Conservation (phyloP, 805 yeast species). For the Blastobotrys parvus region DNA sequence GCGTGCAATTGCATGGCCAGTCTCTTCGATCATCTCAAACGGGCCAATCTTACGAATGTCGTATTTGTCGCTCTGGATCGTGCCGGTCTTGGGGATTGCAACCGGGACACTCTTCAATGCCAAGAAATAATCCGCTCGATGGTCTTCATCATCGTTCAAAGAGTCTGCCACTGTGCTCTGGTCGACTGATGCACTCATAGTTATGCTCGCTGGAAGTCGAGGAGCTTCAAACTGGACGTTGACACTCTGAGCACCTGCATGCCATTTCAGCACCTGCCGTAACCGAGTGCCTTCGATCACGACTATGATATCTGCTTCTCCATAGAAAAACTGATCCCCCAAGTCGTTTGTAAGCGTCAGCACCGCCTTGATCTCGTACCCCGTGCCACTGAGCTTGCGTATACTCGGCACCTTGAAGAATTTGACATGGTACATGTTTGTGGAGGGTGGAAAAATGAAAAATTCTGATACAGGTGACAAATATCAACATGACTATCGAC, state of each 20-base stretch:
- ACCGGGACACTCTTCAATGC: slow-evolving; percentile 6
- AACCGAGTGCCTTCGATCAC: not conserved
- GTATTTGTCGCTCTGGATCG: not conserved
- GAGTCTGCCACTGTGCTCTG: slow-evolving; percentile 3
- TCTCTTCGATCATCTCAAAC: slow-evolving; percentile 28
- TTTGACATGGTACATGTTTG: slow-evolving; percentile 28
- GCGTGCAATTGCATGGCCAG: slow-evolving; percentile 34
- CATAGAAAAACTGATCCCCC: slow-evolving; percentile 34
- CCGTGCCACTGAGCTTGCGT: not conserved
- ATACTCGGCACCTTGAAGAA: slow-evolving; percentile 27
- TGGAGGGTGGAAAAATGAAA: not conserved
- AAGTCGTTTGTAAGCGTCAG: slow-evolving; percentile 32
- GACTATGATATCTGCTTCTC: slow-evolving; percentile 17
- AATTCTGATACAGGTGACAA: not conserved
- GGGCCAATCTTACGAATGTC: slow-evolving; percentile 1
- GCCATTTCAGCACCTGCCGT: slow-evolving; percentile 7
- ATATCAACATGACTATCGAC: not conserved
- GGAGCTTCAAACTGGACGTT: not conserved
- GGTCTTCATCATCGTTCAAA: slow-evolving; percentile 4
- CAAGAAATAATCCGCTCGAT: slow-evolving; percentile 5
- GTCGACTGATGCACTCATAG: slow-evolving; percentile 1
- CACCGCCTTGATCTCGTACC: slow-evolving; percentile 11
- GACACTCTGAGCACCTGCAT: slow-evolving; percentile 10
- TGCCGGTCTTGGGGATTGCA: not conserved
- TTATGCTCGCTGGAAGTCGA: not conserved